Conservation (phyloP, 2,329 filamentous ascomycete genomes). For the Scedosporium minutisporum region DNA sequence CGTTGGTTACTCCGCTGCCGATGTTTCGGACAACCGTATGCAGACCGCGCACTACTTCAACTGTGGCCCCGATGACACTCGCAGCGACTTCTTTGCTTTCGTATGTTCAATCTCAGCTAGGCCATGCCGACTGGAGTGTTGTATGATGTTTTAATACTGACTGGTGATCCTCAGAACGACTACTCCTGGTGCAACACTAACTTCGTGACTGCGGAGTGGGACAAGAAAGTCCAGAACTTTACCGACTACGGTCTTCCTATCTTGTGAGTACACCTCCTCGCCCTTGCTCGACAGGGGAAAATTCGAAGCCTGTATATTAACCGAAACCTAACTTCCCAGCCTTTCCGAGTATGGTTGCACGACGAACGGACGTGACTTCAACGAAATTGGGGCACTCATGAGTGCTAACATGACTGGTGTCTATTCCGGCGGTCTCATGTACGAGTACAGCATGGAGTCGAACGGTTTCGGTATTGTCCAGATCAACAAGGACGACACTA, state of each 20-base stretch:
- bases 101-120: conserved; percentile 7
- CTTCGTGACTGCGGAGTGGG: conserved; percentile 67
- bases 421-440: conserved; percentile 93
- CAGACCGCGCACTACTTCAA: conserved; percentile 90
- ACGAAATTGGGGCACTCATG: conserved; percentile 75
- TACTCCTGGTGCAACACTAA: conserved; percentile 76
- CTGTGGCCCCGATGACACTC: conserved; percentile 74
- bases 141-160: conserved; percentile 15
- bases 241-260: conserved; percentile 78
- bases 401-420: conserved; percentile 71
- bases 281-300: not conserved
- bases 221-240: conserved; percentile 81
- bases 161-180: conserved; percentile 46
- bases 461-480: conserved; percentile 74
- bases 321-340: conserved; percentile 20
- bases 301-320: not conserved
- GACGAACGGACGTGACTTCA: conserved; percentile 70
- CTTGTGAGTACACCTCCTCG: conserved; percentile 43
- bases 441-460: conserved; percentile 79
- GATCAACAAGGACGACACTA: conserved; percentile 42
- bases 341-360: conserved; percentile 91
- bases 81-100: conserved; percentile 82
- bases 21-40: conserved; percentile 75
- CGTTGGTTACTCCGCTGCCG: conserved; percentile 70
- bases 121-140: not conserved